Evolutionary conservation across 257 asterid species (phyloP), one percentile per base, ranked within the genome.

Genomic region (Avicennia marina): DNA sequence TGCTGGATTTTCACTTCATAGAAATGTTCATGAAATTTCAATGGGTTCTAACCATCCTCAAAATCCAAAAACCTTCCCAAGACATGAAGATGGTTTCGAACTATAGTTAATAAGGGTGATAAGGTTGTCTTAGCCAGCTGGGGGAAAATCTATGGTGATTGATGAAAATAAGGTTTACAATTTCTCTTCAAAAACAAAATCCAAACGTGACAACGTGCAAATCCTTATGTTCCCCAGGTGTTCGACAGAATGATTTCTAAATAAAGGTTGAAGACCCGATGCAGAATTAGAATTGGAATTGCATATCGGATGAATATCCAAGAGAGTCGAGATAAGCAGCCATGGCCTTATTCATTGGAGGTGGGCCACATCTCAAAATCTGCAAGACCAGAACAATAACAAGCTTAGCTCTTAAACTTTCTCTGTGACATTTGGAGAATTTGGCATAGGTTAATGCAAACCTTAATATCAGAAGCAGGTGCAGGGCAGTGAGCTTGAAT

Each of bases 341-440:
- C 85, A 91, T 88, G 71, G 95, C 95, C 76, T 91, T 87, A 86
- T 91, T 91, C 98, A 91, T 91, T 0, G 98, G 98, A 46, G 98
- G 98, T 24, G 96, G 96, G 11, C 98, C 98, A 8, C 98, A 91
- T 70, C 98, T 76, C 78, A 91, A 51, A 39, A 91, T 70, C 98
- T 91, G 88, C 76, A 69, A 57, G 34, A 54, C 22, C 12, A 22
- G 26, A 52, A 52, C 27, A 39, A 53, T 4, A 44, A 45, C 21
- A 54, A 21, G 44, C 6, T 72, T 13, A 58, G 45, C 33, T 59
- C 41, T 31, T 13, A 25, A 8, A n/a, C 41, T 36, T 9, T 13
- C 2, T 11, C 25, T 17, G n/a, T 21, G n/a, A n/a, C 0, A n/a
- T n/a, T n/a, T n/a, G n/a, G n/a, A n/a, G 34, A 16, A 44, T 20